A percentile compares a stretch with the other conserved stretches of the same genome.
phyloP scores from a whole-genome alignment of 768 basidiomycete species.

The Suillus americanus region DNA sequence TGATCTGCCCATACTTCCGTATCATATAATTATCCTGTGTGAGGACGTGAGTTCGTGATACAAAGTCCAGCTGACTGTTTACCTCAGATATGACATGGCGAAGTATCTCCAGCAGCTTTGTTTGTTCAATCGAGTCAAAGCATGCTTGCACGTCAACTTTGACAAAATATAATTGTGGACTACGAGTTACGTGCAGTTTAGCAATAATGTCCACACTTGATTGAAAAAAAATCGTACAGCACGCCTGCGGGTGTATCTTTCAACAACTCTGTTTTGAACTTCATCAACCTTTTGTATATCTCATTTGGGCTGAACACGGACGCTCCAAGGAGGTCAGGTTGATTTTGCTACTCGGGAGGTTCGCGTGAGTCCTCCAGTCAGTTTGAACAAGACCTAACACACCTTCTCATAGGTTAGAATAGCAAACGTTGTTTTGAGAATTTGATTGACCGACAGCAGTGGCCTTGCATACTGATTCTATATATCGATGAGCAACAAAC shows the following conservation, averaged over 20 bases:
- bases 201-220: background rate
- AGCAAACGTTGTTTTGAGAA: constrained; percentile 80
- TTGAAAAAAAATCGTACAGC: constrained; percentile 45
- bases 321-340: constrained; percentile 67
- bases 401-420: constrained; percentile 91
- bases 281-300: constrained; percentile 71
- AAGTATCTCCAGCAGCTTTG: constrained; percentile 77
- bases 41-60: background rate
- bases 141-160: constrained; percentile 96
- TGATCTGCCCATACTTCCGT: constrained; percentile 68
- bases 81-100: constrained; percentile 74
- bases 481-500: background rate
- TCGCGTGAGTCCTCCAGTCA: background rate
- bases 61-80: background rate
- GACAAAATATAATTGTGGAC: constrained; percentile 90
- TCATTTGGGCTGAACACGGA: constrained; percentile 85
- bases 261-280: constrained; percentile 58
- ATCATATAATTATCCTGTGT: constrained; percentile 70
- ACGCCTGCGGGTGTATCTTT: constrained; percentile 37
- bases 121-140: constrained; percentile 95
- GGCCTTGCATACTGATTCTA: constrained; percentile 32
- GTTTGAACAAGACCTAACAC: background rate
- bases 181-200: constrained; percentile 27
- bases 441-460: constrained; percentile 80
- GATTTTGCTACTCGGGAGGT: constrained; percentile 47